Percentiles rank a stretch among this genome's conserved stretches.
phyloP scores from a whole-genome alignment of 345 rosid genomes.

The Pistacia atlantica region DNA sequence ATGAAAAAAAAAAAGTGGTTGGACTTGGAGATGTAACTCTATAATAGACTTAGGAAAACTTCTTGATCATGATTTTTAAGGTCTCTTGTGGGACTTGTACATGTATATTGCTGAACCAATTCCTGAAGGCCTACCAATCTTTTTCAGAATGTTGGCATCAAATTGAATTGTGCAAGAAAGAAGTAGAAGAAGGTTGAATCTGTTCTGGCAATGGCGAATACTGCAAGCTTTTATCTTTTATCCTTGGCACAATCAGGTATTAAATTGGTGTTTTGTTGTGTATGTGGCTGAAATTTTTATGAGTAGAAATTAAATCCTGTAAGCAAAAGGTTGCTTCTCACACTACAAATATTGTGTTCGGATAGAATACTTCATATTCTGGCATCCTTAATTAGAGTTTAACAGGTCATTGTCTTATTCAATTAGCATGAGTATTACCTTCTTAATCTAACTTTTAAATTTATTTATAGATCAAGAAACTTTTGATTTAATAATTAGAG shows the following conservation, averaged over 20 bases:
- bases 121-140: neutral
- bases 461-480: conserved; percentile 12
- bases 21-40: neutral
- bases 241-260: no score
- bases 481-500: neutral
- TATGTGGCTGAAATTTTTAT: neutral
- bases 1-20: neutral
- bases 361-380: neutral
- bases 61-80: neutral
- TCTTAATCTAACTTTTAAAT: neutral
- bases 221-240: neutral
- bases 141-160: neutral
- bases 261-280: neutral
- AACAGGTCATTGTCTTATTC: conserved; percentile 24
- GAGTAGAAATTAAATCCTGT: neutral
- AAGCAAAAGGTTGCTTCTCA: conserved; percentile 30
- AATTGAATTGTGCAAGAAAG: neutral
- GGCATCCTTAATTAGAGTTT: conserved; percentile 18
- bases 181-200: neutral
- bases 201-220: neutral
- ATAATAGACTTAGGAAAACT: neutral
- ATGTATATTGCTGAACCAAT: neutral
- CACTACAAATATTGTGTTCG: neutral
- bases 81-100: neutral
- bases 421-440: neutral